Conservation (phyloP, 441 rosid genomes). For the Pelargonium australe region DNA sequence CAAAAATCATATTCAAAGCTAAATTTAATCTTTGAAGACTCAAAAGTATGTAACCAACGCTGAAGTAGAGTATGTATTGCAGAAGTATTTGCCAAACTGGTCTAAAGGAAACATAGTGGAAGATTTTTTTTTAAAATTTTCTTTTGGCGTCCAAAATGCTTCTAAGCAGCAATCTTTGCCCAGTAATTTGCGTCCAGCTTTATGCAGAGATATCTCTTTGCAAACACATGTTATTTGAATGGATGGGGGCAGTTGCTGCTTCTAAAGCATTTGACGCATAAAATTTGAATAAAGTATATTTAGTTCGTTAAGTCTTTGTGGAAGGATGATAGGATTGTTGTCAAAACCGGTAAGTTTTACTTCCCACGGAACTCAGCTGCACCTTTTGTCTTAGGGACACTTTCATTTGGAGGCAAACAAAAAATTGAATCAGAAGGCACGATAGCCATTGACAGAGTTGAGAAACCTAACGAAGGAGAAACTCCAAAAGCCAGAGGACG, state of each 20-base stretch:
- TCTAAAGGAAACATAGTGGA: not conserved
- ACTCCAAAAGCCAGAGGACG: conserved; percentile 45
- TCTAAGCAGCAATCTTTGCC: conserved; percentile 13
- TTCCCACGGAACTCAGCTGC: conserved; percentile 66
- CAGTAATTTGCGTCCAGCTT: conserved; percentile 28
- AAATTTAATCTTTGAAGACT: not conserved
- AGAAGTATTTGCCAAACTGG: no score
- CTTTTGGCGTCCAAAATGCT: conserved; percentile 10
- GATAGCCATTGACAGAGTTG: conserved; percentile 48
- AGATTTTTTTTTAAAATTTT: not conserved
- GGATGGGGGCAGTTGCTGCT: conserved; percentile 59
- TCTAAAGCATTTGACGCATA: conserved; percentile 54
- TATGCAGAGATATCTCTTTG: conserved; percentile 62
- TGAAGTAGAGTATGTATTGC: no score
- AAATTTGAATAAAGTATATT: conserved; percentile 42
- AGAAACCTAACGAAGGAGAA: conserved; percentile 37
- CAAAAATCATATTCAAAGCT: not conserved
- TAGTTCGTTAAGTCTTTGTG: conserved; percentile 40
- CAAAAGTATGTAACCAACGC: not conserved
- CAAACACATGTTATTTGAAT: conserved; percentile 46
- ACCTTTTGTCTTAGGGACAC: conserved; percentile 46
- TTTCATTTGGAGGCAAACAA: conserved; percentile 42
- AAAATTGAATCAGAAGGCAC: conserved; percentile 51
- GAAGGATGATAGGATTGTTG: conserved; percentile 52
- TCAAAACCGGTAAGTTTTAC: conserved; percentile 43